These are phyloP conservation scores for Stentor coeruleus DNA, from an alignment of 73 alveolate species.

Conservation along the genomic window DNA sequence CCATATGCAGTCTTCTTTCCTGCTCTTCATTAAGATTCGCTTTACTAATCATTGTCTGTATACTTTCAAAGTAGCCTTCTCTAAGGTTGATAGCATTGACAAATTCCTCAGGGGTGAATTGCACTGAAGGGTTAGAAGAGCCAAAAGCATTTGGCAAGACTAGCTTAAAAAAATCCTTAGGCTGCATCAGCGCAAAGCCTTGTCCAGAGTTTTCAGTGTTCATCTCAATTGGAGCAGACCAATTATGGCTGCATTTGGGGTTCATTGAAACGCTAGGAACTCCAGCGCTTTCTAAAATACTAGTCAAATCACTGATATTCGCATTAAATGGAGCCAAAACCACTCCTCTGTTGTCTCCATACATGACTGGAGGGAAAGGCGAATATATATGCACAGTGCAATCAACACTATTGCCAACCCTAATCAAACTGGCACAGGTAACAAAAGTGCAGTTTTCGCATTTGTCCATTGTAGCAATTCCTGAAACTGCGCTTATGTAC, in stretches of 20 bases:
- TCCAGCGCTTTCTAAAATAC: constrained; percentile 65
- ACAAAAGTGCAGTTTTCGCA: constrained; percentile 76
- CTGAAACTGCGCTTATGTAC: constrained; percentile 76
- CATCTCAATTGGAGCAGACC: constrained; percentile 58
- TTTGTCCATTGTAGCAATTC: constrained; percentile 71
- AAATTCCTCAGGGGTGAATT: constrained; percentile 79
- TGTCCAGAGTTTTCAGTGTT: constrained; percentile 27
- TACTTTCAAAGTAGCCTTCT: constrained; percentile 60
- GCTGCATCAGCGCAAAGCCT: constrained; percentile 38
- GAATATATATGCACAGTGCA: constrained; percentile 68
- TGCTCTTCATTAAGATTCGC: constrained; percentile 75
- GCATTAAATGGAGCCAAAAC: constrained; percentile 89
- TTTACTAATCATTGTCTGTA: constrained; percentile 65
- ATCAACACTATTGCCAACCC: constrained; percentile 87
- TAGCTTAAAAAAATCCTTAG: constrained; percentile 48
- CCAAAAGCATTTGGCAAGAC: constrained; percentile 62
- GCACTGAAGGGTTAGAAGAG: constrained; percentile 53
- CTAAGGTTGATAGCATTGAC: constrained; percentile 62
- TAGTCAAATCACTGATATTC: constrained; percentile 54
- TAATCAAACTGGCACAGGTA: constrained; percentile 63
- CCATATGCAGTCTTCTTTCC: constrained; percentile 88
- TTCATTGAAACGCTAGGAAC: constrained; percentile 31
- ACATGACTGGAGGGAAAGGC: constrained; percentile 68
- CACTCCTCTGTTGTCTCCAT: constrained; percentile 86
- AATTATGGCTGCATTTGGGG: constrained; percentile 66